Percentiles rank a stretch among this genome's conserved stretches.
These are phyloP conservation scores for Pholiota molesta DNA, from an alignment of 768 basidiomycete genomes.

Conservation along the genomic window DNA sequence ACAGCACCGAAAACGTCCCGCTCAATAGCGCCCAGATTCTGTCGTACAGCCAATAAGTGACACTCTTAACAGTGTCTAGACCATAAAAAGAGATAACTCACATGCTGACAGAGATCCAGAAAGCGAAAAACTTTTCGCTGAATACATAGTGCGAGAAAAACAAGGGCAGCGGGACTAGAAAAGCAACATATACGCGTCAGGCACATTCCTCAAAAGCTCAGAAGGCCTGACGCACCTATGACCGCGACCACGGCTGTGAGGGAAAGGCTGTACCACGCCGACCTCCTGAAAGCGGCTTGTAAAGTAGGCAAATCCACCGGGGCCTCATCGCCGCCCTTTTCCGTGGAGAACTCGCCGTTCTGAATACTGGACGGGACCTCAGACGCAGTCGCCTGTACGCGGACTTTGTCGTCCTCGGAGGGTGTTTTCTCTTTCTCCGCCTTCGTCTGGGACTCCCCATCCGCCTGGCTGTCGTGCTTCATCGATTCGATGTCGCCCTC, in stretches of 20 bases:
- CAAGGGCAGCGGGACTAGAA: constrained; percentile 40
- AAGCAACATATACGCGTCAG: background rate
- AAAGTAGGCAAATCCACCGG: constrained; percentile 23
- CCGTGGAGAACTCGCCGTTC: background rate
- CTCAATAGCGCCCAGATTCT: constrained; percentile 39
- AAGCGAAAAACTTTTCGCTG: constrained; percentile 35
- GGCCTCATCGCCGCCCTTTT: background rate
- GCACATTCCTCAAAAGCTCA: background rate
- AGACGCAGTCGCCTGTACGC: background rate
- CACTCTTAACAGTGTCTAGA: background rate
- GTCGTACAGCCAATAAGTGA: background rate
- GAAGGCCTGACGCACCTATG: constrained; percentile 25
- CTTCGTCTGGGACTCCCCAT: background rate
- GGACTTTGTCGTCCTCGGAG: background rate
- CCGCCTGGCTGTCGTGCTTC: background rate
- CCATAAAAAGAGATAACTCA: constrained; percentile 14
- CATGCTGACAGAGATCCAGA: constrained; percentile 43
- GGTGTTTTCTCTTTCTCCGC: constrained; percentile 1
- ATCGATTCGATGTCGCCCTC: constrained; percentile 18
- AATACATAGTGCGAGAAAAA: constrained; percentile 33
- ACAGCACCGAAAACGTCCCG: constrained; percentile 38
- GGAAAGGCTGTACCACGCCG: constrained; percentile 33
- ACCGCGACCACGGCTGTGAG: constrained; percentile 37
- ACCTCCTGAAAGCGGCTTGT: constrained; percentile 32
- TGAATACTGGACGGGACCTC: background rate